A percentile compares a stretch with the other conserved stretches of the same genome.
These are phyloP conservation scores for Magnolia officinalis DNA, from an alignment of 164 flowering plant species.

Conservation along the genomic window DNA sequence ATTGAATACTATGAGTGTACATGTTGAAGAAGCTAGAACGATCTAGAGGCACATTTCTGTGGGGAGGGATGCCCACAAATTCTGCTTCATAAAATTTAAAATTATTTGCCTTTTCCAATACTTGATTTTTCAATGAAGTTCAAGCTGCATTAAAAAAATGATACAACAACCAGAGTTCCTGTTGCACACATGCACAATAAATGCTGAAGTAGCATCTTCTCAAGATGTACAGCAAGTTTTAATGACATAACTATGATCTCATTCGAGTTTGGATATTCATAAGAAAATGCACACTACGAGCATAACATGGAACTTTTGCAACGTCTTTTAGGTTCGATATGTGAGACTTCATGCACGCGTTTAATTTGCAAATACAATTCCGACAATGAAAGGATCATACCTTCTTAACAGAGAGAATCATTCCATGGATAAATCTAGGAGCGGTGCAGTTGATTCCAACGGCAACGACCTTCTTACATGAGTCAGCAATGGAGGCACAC, in stretches of 20 bases:
- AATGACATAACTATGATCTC: not conserved
- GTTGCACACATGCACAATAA: too few relatives aligned
- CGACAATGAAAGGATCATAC: conserved; percentile 23
- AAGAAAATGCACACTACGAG: not conserved
- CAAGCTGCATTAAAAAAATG: too few relatives aligned
- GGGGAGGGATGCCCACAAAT: too few relatives aligned
- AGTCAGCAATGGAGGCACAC: conserved; percentile 65
- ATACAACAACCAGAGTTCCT: too few relatives aligned
- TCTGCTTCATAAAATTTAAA: too few relatives aligned
- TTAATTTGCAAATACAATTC: not conserved
- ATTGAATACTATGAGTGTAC: too few relatives aligned
- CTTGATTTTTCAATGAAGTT: too few relatives aligned
- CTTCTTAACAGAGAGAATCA: conserved; percentile 53
- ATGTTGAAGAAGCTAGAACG: too few relatives aligned
- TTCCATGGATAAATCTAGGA: conserved; percentile 68
- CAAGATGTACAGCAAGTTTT: too few relatives aligned
- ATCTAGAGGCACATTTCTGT: too few relatives aligned
- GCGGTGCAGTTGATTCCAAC: conserved; percentile 93
- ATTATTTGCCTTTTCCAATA: too few relatives aligned
- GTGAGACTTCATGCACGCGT: not conserved
- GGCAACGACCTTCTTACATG: conserved; percentile 66
- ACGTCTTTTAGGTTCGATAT: not conserved
- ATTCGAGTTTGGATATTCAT: not conserved
- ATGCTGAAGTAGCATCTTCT: too few relatives aligned
- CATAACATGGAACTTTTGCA: not conserved